A percentile compares a stretch with the other conserved stretches of the same genome.
Conservation (phyloP, 2,329 filamentous ascomycete genomes). For the Diaporthe ampelina region DNA sequence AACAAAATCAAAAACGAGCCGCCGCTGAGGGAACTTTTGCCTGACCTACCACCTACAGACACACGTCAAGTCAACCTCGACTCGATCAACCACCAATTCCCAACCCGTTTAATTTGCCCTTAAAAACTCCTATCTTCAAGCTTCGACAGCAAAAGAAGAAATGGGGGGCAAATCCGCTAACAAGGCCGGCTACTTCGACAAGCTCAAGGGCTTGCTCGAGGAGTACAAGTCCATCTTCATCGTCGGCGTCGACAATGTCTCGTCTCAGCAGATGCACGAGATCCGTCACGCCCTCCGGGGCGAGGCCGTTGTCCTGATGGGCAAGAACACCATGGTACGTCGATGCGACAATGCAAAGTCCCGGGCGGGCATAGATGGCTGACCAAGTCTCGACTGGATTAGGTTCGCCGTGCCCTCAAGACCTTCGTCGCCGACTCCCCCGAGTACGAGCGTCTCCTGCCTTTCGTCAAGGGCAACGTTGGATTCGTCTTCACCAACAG, state of each 20-base stretch:
- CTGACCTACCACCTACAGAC: conserved; percentile 20
- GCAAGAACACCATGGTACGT: conserved; percentile 99
- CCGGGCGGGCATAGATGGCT: not conserved
- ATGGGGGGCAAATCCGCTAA: conserved; percentile 97
- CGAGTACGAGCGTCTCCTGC: conserved; percentile 98
- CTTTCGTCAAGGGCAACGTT: conserved; percentile 96
- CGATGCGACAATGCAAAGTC: not conserved
- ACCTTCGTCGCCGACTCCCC: conserved; percentile 91
- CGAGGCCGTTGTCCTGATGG: conserved; percentile 97
- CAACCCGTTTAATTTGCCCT: conserved; percentile 72
- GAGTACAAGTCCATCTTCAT: conserved; percentile 99
- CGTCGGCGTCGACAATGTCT: conserved; percentile 98
- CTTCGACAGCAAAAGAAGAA: conserved; percentile 79
- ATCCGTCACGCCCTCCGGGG: conserved; percentile 93
- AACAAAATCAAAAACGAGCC: conserved; percentile 37
- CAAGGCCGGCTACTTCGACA: conserved; percentile 99
- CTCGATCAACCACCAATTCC: conserved; percentile 21
- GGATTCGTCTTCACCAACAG: conserved; percentile 99
- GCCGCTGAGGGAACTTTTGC: conserved; percentile 5
- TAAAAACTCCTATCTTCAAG: conserved; percentile 99
- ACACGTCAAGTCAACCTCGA: conserved; percentile 43
- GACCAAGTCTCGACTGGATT: conserved; percentile 8
- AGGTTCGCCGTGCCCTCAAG: conserved; percentile 97
- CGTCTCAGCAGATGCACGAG: conserved; percentile 99
- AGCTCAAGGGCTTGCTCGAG: conserved; percentile 98